These are phyloP conservation scores for Trypanosoma mega DNA, from an alignment of 208 protist genomes.

Conservation along the genomic window DNA sequence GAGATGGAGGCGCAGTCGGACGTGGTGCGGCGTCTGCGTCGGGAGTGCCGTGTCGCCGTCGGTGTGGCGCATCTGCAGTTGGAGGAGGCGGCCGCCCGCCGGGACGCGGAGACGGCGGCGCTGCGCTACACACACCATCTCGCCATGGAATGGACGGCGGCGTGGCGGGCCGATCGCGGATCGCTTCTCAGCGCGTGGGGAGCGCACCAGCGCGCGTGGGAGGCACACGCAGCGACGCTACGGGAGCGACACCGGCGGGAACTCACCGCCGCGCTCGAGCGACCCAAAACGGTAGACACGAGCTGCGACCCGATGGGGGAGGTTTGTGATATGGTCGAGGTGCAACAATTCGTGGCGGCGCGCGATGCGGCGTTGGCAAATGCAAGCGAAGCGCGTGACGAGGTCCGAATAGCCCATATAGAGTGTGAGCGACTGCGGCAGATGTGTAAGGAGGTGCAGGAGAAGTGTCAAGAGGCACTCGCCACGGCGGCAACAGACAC, in stretches of 20 bases:
- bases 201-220: conserved; percentile 35
- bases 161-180: too few relatives aligned
- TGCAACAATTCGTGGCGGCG: neutral
- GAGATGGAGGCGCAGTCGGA: conserved; percentile 30
- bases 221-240: conserved; percentile 30
- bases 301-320: neutral
- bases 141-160: too few relatives aligned
- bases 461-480: too few relatives aligned
- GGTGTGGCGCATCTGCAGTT: conserved; percentile 5
- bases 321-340: neutral
- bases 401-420: neutral
- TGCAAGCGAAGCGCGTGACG: conserved; percentile 1
- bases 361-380: neutral
- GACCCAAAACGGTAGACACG: neutral
- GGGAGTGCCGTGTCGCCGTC: neutral
- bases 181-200: neutral
- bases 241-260: conserved; percentile 19
- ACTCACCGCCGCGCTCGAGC: neutral
- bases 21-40: conserved; percentile 18
- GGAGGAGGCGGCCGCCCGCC: conserved; percentile 21
- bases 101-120: conserved; percentile 15
- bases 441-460: too few relatives aligned
- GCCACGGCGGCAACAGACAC: too few relatives aligned
- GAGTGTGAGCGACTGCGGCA: conserved; percentile 20
- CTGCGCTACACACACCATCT: too few relatives aligned